Evolutionary conservation across 495 filamentous ascomycete genomes (phyloP).

Genomic region (Articulospora tetracladia): DNA sequence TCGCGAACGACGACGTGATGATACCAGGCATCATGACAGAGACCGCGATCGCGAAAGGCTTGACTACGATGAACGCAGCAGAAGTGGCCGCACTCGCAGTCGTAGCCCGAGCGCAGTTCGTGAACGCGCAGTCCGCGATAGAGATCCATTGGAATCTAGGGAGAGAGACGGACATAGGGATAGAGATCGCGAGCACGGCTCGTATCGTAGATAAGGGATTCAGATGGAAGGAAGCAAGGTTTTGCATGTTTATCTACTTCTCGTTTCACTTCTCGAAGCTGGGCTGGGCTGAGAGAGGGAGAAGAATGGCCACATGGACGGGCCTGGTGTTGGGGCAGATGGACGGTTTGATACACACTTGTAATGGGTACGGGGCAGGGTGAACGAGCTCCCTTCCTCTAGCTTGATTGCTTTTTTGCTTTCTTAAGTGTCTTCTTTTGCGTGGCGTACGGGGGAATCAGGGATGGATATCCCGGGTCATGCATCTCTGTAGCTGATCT

Average conservation of each 20-base stretch:
- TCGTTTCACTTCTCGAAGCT: too few species aligned
- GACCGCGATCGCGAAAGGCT: conserved; percentile 32
- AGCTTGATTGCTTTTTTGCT: not conserved
- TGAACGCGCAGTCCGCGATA: conserved; percentile 34
- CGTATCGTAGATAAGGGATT: conserved; percentile 14
- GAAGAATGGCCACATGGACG: too few species aligned
- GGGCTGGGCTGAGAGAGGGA: too few species aligned
- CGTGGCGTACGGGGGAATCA: not conserved
- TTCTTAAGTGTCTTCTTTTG: not conserved
- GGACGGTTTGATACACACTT: not conserved
- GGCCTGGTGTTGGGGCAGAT: too few species aligned
- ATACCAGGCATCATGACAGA: conserved; percentile 44
- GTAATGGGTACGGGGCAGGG: not conserved
- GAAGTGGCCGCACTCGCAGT: conserved; percentile 42
- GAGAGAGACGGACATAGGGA: conserved; percentile 17
- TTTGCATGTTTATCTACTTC: too few species aligned
- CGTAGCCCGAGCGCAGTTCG: conserved; percentile 44
- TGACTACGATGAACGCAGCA: conserved; percentile 45
- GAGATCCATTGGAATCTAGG: conserved; percentile 7
- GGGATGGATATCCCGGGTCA: not conserved
- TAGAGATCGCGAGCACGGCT: conserved; percentile 13
- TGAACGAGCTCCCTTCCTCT: too few species aligned
- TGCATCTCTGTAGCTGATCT: not conserved
- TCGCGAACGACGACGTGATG: conserved; percentile 29
- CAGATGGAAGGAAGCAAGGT: too few species aligned